Evolutionary conservation across 352 stramenopile genomes (phyloP).

Genomic region (Globisporangium paddicum): DNA sequence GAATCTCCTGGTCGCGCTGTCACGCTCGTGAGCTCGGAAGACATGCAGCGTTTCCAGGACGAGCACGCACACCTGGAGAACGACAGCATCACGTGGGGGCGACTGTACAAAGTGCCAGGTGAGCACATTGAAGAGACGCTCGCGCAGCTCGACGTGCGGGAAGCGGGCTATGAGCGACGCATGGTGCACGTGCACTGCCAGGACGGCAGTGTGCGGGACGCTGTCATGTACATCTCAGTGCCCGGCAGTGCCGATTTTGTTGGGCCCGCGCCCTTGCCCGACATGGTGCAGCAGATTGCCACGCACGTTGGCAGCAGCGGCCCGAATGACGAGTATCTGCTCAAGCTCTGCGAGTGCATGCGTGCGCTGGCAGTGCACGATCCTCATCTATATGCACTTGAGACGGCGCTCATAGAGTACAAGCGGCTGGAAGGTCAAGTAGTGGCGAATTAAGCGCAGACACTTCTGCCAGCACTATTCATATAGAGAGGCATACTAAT

Average conservation of each 20-base stretch:
- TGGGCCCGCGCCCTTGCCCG: slow-evolving; percentile 55
- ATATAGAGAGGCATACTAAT: not conserved
- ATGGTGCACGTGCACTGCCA: slow-evolving; percentile 75
- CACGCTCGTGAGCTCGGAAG: slow-evolving; percentile 75
- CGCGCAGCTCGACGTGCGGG: slow-evolving; percentile 77
- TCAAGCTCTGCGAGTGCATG: slow-evolving; percentile 80
- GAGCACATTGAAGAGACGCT: slow-evolving; percentile 74
- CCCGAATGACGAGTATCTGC: slow-evolving; percentile 84
- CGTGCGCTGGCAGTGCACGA: slow-evolving; percentile 66
- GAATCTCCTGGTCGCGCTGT: slow-evolving; percentile 78
- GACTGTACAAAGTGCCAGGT: slow-evolving; percentile 80
- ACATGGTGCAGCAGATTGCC: slow-evolving; percentile 79
- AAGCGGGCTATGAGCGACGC: slow-evolving; percentile 79
- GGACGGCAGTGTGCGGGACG: slow-evolving; percentile 56
- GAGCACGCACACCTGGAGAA: slow-evolving; percentile 55
- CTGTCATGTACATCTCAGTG: slow-evolving; percentile 83
- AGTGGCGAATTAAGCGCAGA: not conserved
- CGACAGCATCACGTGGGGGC: slow-evolving; percentile 79
- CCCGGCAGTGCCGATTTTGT: slow-evolving; percentile 83
- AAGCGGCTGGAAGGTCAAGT: slow-evolving; percentile 12
- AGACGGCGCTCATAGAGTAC: slow-evolving; percentile 64
- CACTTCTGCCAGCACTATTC: no score
- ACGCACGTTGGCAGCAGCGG: slow-evolving; percentile 65
- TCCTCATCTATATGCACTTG: slow-evolving; percentile 66
- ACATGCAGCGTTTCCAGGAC: slow-evolving; percentile 75